phyloP scores from a whole-genome alignment of 129 eudicot species.

The Cynara cardunculus region DNA sequence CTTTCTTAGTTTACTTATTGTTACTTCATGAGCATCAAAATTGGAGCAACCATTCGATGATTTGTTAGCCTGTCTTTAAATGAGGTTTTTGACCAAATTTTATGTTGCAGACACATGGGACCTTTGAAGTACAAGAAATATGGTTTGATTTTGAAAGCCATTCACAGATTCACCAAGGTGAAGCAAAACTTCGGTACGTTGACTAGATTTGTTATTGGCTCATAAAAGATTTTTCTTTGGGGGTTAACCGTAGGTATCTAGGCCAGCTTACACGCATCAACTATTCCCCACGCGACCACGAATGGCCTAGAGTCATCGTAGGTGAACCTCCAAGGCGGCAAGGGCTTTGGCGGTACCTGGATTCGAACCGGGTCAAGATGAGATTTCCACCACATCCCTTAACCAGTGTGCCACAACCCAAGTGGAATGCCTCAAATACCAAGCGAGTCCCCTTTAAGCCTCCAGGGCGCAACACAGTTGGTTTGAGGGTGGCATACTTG shows the following conservation, averaged over 20 bases:
- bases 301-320: too few relatives aligned
- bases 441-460: background rate
- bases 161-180: constrained; percentile 66
- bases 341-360: too few relatives aligned
- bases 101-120: constrained; percentile 81
- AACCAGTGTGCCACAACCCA: too few relatives aligned
- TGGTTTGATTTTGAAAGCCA: constrained; percentile 72
- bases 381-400: too few relatives aligned
- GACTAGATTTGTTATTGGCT: background rate
- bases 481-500: background rate
- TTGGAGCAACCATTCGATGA: too few relatives aligned
- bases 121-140: constrained; percentile 52
- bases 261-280: too few relatives aligned
- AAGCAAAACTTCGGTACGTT: constrained; percentile 82
- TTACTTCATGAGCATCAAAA: too few relatives aligned
- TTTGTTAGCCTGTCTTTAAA: background rate
- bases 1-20: too few relatives aligned
- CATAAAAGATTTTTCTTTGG: background rate
- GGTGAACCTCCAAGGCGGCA: too few relatives aligned
- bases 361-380: too few relatives aligned
- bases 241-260: too few relatives aligned
- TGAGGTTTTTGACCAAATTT: background rate
- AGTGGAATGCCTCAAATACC: background rate
- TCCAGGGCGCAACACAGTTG: background rate
- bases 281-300: too few relatives aligned